Evolutionary conservation across 768 basidiomycete genomes (phyloP).

Genomic region (Tulasnella sp.): DNA sequence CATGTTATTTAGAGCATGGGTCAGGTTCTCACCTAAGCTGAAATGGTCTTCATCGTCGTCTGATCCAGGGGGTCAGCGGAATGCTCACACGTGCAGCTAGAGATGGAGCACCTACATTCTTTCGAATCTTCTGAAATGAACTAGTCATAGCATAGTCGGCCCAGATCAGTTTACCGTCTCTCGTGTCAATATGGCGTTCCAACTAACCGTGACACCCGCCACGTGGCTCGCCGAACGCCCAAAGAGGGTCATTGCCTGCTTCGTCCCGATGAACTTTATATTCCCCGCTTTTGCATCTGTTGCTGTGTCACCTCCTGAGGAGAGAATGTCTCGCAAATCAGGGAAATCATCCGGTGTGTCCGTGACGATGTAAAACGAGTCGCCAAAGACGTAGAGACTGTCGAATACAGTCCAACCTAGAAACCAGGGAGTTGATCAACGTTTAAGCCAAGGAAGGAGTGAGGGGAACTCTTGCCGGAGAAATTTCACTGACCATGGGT

Average conservation of each 20-base stretch:
- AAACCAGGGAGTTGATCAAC: not conserved
- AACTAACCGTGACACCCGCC: constrained; percentile 67
- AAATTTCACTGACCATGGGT: not conserved
- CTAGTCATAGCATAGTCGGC: not conserved
- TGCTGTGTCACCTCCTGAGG: constrained; percentile 54
- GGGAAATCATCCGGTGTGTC: constrained; percentile 69
- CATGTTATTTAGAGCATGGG: not conserved
- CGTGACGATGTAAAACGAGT: constrained; percentile 43
- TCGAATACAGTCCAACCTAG: constrained; percentile 9
- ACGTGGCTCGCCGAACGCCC: constrained; percentile 67
- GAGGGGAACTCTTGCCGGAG: not conserved
- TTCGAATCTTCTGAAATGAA: not conserved
- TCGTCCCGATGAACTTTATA: constrained; percentile 67
- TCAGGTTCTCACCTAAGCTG: constrained; percentile 49
- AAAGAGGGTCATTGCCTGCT: constrained; percentile 64
- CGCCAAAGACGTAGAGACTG: not conserved
- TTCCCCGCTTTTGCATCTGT: constrained; percentile 76
- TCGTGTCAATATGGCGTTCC: not conserved
- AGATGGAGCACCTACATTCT: not conserved
- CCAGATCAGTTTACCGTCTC: not conserved
- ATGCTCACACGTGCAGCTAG: not conserved
- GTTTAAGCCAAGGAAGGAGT: not conserved
- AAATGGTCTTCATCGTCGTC: constrained; percentile 90
- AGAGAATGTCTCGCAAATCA: constrained; percentile 62
- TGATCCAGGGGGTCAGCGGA: not conserved